Evolutionary conservation across 305 asterid genomes (phyloP).

Genomic region (Fraxinus greggii): DNA sequence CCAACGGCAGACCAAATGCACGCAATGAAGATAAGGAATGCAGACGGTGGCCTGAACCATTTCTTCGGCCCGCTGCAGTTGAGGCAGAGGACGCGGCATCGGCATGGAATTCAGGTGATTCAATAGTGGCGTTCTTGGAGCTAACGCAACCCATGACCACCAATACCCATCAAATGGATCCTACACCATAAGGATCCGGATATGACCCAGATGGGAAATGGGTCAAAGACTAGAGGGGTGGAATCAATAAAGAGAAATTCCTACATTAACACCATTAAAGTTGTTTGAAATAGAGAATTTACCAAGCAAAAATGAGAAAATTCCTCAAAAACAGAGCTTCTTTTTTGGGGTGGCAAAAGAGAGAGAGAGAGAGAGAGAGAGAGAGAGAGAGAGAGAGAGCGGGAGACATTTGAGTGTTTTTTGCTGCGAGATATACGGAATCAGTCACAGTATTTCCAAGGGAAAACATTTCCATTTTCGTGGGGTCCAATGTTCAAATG

Average conservation of each 20-base stretch:
- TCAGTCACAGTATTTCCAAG: conserved; percentile 13
- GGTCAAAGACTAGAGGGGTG: conserved; percentile 38
- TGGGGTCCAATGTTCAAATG: conserved; percentile 32
- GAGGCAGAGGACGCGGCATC: conserved; percentile 29
- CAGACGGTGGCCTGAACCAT: conserved; percentile 20
- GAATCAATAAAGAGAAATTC: conserved; percentile 20
- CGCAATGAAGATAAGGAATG: conserved; percentile 30
- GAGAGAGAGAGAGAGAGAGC: conserved; percentile 22
- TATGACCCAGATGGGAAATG: conserved; percentile 40
- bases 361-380: conserved; percentile 24
- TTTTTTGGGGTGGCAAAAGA: conserved; percentile 17
- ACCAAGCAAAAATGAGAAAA: neutral
- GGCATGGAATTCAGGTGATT: conserved; percentile 33
- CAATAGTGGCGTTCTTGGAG: conserved; percentile 64
- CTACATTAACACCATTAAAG: conserved; percentile 26
- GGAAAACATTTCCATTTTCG: conserved; percentile 27
- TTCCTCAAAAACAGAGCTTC: conserved; percentile 24
- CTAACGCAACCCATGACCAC: conserved; percentile 93
- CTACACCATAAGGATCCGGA: conserved; percentile 22
- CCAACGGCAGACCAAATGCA: conserved; percentile 32
- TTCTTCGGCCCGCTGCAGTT: conserved; percentile 24
- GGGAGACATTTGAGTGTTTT: conserved; percentile 23
- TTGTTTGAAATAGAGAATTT: neutral
- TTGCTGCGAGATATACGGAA: conserved; percentile 42
- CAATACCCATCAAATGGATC: conserved; percentile 69